These are phyloP conservation scores for Pyrenula aspistea DNA, from an alignment of 495 filamentous ascomycete genomes.

Conservation along the genomic window DNA sequence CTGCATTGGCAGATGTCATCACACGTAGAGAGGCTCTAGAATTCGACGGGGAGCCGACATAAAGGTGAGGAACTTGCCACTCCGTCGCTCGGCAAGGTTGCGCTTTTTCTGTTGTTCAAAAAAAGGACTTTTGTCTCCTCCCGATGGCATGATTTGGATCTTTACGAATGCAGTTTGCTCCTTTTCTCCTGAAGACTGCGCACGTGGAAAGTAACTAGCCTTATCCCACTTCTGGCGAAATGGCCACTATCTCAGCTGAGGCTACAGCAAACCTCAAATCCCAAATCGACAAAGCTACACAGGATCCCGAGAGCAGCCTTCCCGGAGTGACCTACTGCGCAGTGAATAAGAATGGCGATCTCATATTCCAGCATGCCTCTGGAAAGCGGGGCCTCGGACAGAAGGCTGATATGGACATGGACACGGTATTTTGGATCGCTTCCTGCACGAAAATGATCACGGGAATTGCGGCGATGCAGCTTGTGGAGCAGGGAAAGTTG, in stretches of 20 bases:
- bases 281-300: conserved; percentile 22
- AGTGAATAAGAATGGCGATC: conserved; percentile 33
- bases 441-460: conserved; percentile 47
- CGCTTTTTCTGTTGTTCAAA: no score
- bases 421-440: conserved; percentile 45
- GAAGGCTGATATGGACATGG: conserved; percentile 32
- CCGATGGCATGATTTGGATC: no score
- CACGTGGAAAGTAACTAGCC: not conserved
- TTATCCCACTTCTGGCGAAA: not conserved
- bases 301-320: conserved; percentile 24
- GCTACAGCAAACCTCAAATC: conserved; percentile 9
- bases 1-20: no score
- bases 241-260: conserved; percentile 4
- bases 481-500: conserved; percentile 43
- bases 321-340: conserved; percentile 34
- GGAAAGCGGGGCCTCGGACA: conserved; percentile 27
- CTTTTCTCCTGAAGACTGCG: no score
- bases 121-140: no score
- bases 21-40: no score
- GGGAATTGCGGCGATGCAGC: conserved; percentile 48
- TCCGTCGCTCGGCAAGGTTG: no score
- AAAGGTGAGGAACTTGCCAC: no score
- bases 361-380: conserved; percentile 33
- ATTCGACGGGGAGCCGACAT: no score
- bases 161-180: no score